Conservation (phyloP, 2,329 filamentous ascomycete genomes). For the Microdochium bolleyi region DNA sequence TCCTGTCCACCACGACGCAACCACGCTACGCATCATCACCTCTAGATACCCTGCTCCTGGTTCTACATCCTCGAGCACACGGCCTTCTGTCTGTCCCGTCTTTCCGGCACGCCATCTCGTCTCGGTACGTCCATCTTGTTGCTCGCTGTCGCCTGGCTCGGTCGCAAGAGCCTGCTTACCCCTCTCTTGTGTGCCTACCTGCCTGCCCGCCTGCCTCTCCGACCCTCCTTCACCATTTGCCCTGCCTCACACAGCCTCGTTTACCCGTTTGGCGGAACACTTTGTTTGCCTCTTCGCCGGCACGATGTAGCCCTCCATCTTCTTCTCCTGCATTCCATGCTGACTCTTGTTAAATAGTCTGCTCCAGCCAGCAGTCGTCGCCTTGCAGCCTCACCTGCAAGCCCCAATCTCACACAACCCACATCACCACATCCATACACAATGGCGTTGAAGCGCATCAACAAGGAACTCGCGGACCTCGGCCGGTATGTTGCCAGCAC, state of each 20-base stretch:
- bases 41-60: background rate
- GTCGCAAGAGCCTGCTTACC: background rate
- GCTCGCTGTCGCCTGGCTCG: background rate
- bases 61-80: background rate
- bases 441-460: slow-evolving; percentile 91
- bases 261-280: background rate
- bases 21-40: background rate
- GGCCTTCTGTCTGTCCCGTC: background rate
- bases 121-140: background rate
- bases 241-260: background rate
- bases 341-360: slow-evolving; percentile 15
- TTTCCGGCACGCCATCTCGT: background rate
- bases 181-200: background rate
- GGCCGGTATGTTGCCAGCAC: slow-evolving; percentile 59
- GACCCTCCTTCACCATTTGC: slow-evolving; percentile 1
- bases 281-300: background rate
- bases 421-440: slow-evolving; percentile 18
- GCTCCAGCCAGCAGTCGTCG: slow-evolving; percentile 12
- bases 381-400: slow-evolving; percentile 5
- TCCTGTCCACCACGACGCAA: background rate
- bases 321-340: slow-evolving; percentile 17
- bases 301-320: slow-evolving; percentile 3
- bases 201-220: background rate
- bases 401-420: slow-evolving; percentile 3
- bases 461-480: slow-evolving; percentile 87